Conservation (phyloP, 495 filamentous ascomycete species). For the Lasiosphaeria miniovina region DNA sequence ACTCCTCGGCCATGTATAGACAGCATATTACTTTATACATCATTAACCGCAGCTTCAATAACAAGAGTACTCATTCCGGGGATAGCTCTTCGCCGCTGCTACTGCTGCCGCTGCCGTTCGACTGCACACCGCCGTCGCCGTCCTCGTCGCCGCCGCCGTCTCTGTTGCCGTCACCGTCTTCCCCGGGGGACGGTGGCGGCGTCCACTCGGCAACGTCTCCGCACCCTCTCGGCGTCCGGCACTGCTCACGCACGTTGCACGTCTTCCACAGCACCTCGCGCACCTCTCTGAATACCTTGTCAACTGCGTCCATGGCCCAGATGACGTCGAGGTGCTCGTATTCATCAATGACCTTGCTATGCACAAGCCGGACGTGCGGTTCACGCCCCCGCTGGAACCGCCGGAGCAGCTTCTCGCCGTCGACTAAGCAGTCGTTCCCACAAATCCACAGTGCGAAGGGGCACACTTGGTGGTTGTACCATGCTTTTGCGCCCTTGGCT, state of each 20-base stretch:
- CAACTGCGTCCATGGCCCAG: conserved; percentile 88
- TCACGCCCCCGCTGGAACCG: conserved; percentile 77
- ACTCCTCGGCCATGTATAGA: no score
- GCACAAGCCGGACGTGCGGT: conserved; percentile 76
- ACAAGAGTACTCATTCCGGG: neutral
- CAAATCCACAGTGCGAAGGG: conserved; percentile 89
- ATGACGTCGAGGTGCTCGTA: conserved; percentile 96
- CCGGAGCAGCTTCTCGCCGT: conserved; percentile 69
- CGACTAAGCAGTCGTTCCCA: conserved; percentile 78
- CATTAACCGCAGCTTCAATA: neutral
- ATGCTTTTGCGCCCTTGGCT: conserved; percentile 54
- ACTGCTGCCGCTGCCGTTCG: conserved; percentile 13
- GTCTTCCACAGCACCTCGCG: conserved; percentile 80
- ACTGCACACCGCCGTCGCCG: conserved; percentile 18
- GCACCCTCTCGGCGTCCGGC: conserved; percentile 63
- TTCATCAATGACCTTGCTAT: conserved; percentile 78
- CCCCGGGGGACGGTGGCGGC: conserved; percentile 14
- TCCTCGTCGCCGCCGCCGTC: neutral
- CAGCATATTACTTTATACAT: no score
- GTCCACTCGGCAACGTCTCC: conserved; percentile 44
- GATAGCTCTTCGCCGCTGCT: conserved; percentile 22
- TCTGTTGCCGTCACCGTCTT: neutral
- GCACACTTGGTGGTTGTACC: conserved; percentile 78
- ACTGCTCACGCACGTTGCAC: conserved; percentile 52
- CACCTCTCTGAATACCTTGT: conserved; percentile 80